phyloP scores from a whole-genome alignment of 345 rosid genomes.

The Kernera saxatilis region DNA sequence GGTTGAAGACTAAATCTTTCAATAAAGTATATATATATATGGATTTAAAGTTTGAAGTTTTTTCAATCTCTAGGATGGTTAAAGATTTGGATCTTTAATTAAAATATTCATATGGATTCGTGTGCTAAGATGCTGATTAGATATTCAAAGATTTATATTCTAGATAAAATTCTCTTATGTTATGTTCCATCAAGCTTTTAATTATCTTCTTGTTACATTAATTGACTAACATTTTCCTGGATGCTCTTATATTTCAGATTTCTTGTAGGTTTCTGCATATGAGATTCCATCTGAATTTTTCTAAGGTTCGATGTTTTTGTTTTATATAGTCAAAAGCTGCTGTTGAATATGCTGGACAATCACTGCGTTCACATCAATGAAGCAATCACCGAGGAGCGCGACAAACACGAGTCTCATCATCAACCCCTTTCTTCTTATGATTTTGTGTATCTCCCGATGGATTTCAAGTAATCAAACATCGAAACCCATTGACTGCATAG shows the following conservation, averaged over 20 bases:
- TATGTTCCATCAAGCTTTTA: slow-evolving; percentile 29
- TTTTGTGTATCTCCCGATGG: slow-evolving; percentile 94
- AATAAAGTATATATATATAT: not conserved
- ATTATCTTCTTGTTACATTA: slow-evolving; percentile 20
- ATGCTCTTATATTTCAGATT: slow-evolving; percentile 16
- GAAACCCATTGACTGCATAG: not conserved
- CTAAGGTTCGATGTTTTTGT: not conserved
- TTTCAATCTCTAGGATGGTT: slow-evolving; percentile 2
- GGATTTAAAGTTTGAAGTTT: slow-evolving; percentile 16
- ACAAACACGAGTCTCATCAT: slow-evolving; percentile 33
- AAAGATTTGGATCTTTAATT: slow-evolving; percentile 20
- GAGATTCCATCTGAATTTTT: slow-evolving; percentile 6
- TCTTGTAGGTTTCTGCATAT: not conserved
- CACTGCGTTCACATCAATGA: slow-evolving; percentile 92
- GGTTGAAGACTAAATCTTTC: not conserved
- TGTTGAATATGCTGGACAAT: slow-evolving; percentile 88
- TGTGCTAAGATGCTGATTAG: slow-evolving; percentile 20
- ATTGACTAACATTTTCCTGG: slow-evolving; percentile 20
- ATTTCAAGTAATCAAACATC: slow-evolving; percentile 67
- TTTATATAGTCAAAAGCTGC: slow-evolving; percentile 55
- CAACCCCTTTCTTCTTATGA: slow-evolving; percentile 81
- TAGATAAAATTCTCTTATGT: slow-evolving; percentile 31
- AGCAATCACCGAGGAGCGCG: slow-evolving; percentile 35
- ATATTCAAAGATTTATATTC: slow-evolving; percentile 30
- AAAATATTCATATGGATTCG: slow-evolving; percentile 30